Evolutionary conservation across 345 rosid species (phyloP), one percentile per base, ranked within the genome.

Genomic region (Nasturtium officinale): DNA sequence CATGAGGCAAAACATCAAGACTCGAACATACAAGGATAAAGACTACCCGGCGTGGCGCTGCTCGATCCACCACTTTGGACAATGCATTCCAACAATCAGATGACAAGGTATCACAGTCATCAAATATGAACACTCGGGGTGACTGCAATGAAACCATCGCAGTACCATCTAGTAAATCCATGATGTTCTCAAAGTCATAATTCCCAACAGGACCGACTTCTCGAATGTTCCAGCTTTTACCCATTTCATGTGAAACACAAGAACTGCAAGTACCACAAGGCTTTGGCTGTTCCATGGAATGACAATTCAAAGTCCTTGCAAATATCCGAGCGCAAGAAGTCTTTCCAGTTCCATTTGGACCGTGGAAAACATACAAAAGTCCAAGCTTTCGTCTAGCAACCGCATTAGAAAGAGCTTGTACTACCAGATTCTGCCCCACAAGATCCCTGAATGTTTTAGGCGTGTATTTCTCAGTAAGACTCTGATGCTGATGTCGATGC

Each of bases 311-410:
- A 68, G 96, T 97, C 71, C 89, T 82, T 37, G 99, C 92, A 74
- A 96, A 90, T 71, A 92, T 87, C 26, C 99, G 87, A 78, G 99
- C 99, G 40, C 98, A 90, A 2, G 95, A 92, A 46, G 97, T 92
- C 84, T 92, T 96, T 37, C 99, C 99, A 1, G 99, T 92, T 63
- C 99, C 99, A 70, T 89, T 97, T 78, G 97, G 98, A 40, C 99
- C 99, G 10, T 96, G 85, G 59, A 96, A 96, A 23, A 92, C 96
- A 70, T 92, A 96, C 6, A 96, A 88, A 20, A 96, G 77, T 20
- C 97, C 99, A 63, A 96, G 86, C 84, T 86, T 96, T 46, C 87
- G 76, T 77, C 80, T 85, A 60, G 65, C 67, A 29, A 86, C 92
- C 9, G 98, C 99, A 76, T 96, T 96, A 18, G 89, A 89, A 72